Percentiles rank a stretch among this genome's conserved stretches.
phyloP scores from a whole-genome alignment of 2,329 filamentous ascomycete species.

The Claviceps monticola region DNA sequence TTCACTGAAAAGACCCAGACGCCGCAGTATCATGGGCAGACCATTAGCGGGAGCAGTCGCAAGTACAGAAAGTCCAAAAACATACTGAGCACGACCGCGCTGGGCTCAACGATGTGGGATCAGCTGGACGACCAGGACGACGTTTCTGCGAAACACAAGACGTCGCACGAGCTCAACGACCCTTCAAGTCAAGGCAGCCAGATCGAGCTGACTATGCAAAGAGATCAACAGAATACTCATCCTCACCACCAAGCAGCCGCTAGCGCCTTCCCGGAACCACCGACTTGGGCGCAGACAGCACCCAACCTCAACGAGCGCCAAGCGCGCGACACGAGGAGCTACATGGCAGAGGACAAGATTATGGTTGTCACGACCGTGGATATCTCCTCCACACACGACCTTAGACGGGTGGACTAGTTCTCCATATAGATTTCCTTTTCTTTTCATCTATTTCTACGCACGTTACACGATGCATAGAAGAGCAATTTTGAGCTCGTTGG shows the following conservation, averaged over 20 bases:
- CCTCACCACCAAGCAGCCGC: conserved; percentile 7
- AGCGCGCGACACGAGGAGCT: background rate
- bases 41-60: conserved; percentile 7
- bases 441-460: background rate
- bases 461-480: too few species aligned
- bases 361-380: conserved; percentile 17
- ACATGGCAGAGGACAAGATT: conserved; percentile 10
- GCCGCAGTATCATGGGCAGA: conserved; percentile 12
- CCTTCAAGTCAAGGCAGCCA: conserved; percentile 13
- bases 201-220: conserved; percentile 16
- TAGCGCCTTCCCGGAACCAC: conserved; percentile 3
- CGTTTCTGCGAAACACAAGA: background rate
- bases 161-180: background rate
- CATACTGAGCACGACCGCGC: conserved; percentile 8
- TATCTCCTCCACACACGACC: conserved; percentile 9
- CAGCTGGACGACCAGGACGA: conserved; percentile 17
- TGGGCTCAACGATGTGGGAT: conserved; percentile 14
- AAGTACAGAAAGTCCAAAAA: conserved; percentile 6
- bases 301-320: background rate
- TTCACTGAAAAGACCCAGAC: conserved; percentile 10
- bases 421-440: background rate
- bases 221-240: conserved; percentile 1
- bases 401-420: background rate
- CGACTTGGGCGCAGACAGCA: conserved; percentile 4
- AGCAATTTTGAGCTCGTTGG: too few species aligned